Evolutionary conservation across 164 flowering plant species (phyloP).

Genomic region (Houttuynia cordata): DNA sequence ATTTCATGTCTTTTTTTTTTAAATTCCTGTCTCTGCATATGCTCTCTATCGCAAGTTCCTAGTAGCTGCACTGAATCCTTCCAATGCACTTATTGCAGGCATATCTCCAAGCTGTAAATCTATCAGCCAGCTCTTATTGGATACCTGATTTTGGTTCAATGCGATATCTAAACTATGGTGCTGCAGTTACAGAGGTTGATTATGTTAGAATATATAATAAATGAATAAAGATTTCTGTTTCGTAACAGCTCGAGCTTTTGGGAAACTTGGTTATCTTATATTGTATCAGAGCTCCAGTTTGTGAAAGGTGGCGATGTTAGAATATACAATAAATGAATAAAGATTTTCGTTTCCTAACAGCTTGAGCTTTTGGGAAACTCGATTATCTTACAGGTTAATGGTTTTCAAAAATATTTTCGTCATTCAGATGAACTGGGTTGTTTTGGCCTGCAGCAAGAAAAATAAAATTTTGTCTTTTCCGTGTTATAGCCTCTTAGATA

Average conservation of each 20-base stretch:
- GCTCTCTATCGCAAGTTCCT: background rate
- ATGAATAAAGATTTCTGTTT: no score
- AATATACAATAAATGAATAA: no score
- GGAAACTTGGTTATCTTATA: no score
- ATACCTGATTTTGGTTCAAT: conserved; percentile 29
- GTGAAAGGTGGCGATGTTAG: no score
- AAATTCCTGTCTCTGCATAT: background rate
- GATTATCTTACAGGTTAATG: no score
- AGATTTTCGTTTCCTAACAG: no score
- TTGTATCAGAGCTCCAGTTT: no score
- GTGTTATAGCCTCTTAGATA: background rate
- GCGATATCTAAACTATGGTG: conserved; percentile 54
- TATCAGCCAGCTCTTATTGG: conserved; percentile 39
- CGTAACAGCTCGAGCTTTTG: no score
- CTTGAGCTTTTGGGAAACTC: no score
- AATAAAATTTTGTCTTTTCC: background rate
- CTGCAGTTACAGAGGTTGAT: conserved; percentile 61
- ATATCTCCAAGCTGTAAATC: conserved; percentile 27
- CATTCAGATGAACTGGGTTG: background rate
- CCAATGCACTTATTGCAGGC: conserved; percentile 35
- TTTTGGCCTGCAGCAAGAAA: background rate
- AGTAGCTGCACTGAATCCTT: no score
- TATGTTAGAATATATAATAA: no score
- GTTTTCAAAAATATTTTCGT: background rate
- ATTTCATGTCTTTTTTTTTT: background rate